Evolutionary conservation across 441 rosid genomes (phyloP).

Genomic region (Adansonia grandidieri): DNA sequence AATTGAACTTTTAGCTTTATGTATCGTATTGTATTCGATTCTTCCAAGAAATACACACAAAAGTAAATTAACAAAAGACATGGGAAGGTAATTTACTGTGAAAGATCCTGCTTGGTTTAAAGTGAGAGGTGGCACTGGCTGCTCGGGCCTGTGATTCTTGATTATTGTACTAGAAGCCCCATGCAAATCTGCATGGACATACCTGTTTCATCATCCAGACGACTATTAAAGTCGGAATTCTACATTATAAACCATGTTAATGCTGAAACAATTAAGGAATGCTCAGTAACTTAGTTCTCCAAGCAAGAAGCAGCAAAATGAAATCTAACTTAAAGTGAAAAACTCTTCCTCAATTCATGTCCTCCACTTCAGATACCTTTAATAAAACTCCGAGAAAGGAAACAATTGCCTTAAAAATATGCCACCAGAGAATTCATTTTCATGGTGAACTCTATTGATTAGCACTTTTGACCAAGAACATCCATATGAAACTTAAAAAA

Average conservation of each 20-base stretch:
- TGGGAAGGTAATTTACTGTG: slow-evolving; percentile 55
- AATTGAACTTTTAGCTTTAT: slow-evolving; percentile 21
- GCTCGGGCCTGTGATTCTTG: slow-evolving; percentile 92
- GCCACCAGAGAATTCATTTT: neutral
- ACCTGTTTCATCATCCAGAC: slow-evolving; percentile 52
- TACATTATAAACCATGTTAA: neutral
- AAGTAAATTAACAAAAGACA: neutral
- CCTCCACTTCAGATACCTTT: slow-evolving; percentile 10
- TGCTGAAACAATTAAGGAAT: slow-evolving; percentile 1
- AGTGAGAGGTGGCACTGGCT: slow-evolving; percentile 89
- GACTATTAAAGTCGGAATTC: neutral
- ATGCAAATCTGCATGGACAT: slow-evolving; percentile 94
- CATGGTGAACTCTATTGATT: neutral
- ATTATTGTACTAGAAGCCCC: slow-evolving; percentile 99
- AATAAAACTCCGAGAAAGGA: neutral
- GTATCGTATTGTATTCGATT: slow-evolving; percentile 13
- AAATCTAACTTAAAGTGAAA: neutral
- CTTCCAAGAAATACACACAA: neutral
- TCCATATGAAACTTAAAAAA: neutral
- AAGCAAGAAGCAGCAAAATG: neutral
- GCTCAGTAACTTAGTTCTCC: neutral
- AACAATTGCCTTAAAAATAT: no score
- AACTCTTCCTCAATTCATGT: neutral
- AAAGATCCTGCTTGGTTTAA: slow-evolving; percentile 96
- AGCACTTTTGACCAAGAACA: neutral